Conservation (phyloP, 1,139 yeast species). For the Yarrowia galli region DNA sequence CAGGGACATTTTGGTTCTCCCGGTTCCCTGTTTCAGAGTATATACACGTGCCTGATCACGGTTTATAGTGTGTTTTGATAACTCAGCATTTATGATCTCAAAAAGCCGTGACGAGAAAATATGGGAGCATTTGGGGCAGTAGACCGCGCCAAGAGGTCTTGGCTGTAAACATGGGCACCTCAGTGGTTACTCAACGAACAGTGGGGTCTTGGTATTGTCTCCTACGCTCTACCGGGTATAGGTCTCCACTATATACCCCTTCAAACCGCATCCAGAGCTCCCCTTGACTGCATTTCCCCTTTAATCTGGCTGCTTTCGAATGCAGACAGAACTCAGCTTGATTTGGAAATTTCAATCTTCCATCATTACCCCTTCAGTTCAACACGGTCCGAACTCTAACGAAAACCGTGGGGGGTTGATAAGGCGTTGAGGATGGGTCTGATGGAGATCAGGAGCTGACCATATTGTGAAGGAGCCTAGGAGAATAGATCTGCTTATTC, state of each 20-base stretch:
- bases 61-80: not conserved
- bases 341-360: conserved; percentile 4
- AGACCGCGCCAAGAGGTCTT: not conserved
- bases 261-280: not conserved
- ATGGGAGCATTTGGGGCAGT: not conserved
- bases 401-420: not conserved
- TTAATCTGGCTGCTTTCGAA: not conserved
- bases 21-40: not conserved
- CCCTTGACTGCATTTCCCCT: not conserved
- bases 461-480: not conserved
- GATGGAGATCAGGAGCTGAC: not conserved
- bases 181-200: not conserved
- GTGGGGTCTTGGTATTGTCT: not conserved
- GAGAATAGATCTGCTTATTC: not conserved
- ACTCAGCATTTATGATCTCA: not conserved
- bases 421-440: not conserved
- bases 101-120: not conserved
- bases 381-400: not conserved
- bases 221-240: too few species aligned
- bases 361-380: conserved; percentile 4
- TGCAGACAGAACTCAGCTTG: conserved; percentile 16
- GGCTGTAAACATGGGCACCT: not conserved
- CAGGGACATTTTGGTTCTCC: too few species aligned
- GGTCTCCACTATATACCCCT: not conserved
- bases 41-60: not conserved